These are phyloP conservation scores for Breviolum minutum DNA, from an alignment of 73 alveolate species.

Conservation along the genomic window DNA sequence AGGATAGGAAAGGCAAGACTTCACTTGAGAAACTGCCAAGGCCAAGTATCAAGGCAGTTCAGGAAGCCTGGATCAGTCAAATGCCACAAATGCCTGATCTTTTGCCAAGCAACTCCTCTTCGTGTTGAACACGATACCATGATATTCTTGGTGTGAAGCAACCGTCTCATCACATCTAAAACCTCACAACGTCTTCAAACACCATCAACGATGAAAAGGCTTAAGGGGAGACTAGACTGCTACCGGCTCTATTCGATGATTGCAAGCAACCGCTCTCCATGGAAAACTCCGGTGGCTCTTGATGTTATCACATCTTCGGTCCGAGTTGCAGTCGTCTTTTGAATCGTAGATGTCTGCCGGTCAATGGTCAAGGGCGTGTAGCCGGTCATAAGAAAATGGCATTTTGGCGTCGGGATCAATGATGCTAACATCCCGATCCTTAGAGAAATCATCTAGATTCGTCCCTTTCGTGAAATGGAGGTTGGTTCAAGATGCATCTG, in stretches of 20 bases:
- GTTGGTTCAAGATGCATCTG: no score
- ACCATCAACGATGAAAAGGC: neutral
- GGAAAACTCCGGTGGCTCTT: neutral
- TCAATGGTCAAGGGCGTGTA: constrained; percentile 99
- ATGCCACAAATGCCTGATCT: neutral
- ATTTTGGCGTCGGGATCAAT: constrained; percentile 99
- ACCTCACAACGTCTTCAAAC: neutral
- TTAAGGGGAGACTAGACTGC: no score
- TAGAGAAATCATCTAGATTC: neutral
- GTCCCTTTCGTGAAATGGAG: no score
- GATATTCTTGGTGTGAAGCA: constrained; percentile 99
- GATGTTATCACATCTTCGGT: neutral
- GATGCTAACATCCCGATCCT: constrained; percentile 99
- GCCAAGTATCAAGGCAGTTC: neutral
- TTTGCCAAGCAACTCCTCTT: constrained; percentile 41
- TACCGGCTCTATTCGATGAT: no score
- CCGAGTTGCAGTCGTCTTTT: constrained; percentile 99
- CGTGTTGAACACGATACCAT: constrained; percentile 98
- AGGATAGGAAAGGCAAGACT: neutral
- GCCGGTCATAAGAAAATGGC: constrained; percentile 96
- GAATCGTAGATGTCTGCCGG: constrained; percentile 98
- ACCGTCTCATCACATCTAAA: constrained; percentile 86
- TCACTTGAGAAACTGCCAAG: neutral
- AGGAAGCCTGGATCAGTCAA: constrained; percentile 5
- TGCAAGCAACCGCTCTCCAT: neutral